These are phyloP conservation scores for Neurospora hispaniola DNA, from an alignment of 495 filamentous ascomycete genomes.

Conservation along the genomic window DNA sequence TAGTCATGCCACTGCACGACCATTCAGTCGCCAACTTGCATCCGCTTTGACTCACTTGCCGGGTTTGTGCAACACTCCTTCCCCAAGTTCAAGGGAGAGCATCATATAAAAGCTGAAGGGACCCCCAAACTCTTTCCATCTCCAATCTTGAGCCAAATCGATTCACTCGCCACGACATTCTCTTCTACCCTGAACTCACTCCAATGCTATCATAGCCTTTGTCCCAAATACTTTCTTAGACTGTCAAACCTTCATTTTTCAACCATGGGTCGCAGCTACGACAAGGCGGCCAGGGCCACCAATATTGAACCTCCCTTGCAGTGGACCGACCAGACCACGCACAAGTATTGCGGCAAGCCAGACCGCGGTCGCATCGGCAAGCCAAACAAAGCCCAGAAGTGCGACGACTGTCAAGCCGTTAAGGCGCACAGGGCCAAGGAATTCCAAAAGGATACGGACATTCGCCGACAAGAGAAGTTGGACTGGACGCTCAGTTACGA, in stretches of 20 bases:
- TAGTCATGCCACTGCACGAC: not conserved
- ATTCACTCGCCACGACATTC: not conserved
- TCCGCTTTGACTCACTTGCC: not conserved
- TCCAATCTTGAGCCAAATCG: not conserved
- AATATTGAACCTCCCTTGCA: constrained; percentile 10
- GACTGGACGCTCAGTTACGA: constrained; percentile 6
- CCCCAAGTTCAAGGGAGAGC: not conserved
- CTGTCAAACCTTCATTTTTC: not conserved
- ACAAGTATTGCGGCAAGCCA: constrained; percentile 21
- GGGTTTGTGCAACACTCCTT: not conserved
- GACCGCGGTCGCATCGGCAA: constrained; percentile 14
- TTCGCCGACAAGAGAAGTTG: constrained; percentile 16
- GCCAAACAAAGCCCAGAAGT: constrained; percentile 23
- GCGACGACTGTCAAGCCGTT: constrained; percentile 15
- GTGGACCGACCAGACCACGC: constrained; percentile 13
- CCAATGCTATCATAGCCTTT: not conserved
- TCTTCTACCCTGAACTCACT: not conserved
- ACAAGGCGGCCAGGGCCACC: constrained; percentile 9
- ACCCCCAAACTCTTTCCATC: not conserved
- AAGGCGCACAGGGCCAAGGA: constrained; percentile 11
- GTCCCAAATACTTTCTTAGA: not conserved
- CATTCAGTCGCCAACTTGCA: not conserved
- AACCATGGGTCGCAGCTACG: constrained; percentile 15
- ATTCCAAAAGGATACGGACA: constrained; percentile 5
- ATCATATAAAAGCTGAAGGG: not conserved